Percentiles rank a stretch among this genome's conserved stretches.
phyloP scores from a whole-genome alignment of 2,329 filamentous ascomycete genomes.

The Capronia americana region DNA sequence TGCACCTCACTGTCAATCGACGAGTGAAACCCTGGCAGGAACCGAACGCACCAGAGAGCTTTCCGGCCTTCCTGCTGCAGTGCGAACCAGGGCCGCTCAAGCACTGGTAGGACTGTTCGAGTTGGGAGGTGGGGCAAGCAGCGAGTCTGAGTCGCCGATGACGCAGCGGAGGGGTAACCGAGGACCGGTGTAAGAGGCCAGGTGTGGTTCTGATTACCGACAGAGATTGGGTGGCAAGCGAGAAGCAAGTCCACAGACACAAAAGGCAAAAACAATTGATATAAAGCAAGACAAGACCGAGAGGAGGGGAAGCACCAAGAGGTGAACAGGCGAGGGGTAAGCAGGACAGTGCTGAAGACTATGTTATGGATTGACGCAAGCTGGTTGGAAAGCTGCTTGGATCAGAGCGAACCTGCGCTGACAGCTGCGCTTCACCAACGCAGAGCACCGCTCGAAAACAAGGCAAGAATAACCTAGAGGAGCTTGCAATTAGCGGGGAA shows the following conservation, averaged over 20 bases:
- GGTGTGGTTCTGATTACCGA: conserved; percentile 6
- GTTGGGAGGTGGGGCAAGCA: conserved; percentile 19
- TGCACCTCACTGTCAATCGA: conserved; percentile 4
- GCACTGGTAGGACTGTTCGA: conserved; percentile 11
- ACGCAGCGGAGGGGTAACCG: conserved; percentile 33
- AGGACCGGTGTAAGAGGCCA: conserved; percentile 10
- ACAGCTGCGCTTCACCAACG: conserved; percentile 12
- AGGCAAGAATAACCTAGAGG: conserved; percentile 20
- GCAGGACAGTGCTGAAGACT: conserved; percentile 2
- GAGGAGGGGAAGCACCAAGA: neutral
- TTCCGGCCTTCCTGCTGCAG: conserved; percentile 8
- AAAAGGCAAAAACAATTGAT: conserved; percentile 6
- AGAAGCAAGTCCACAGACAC: conserved; percentile 9
- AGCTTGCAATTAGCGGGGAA: neutral
- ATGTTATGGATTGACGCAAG: conserved; percentile 2
- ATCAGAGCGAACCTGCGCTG: neutral
- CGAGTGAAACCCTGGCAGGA: conserved; percentile 9
- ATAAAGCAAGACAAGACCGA: conserved; percentile 12
- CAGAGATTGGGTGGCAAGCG: conserved; percentile 21
- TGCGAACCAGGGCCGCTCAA: conserved; percentile 25
- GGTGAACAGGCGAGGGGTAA: conserved; percentile 1
- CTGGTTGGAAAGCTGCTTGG: conserved; percentile 9
- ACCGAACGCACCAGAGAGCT: conserved; percentile 13
- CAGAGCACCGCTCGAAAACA: conserved; percentile 12
- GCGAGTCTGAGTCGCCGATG: conserved; percentile 28